Evolutionary conservation across 2,329 filamentous ascomycete species (phyloP), one percentile per base, ranked within the genome.

Genomic region (Epichloe baconii): DNA sequence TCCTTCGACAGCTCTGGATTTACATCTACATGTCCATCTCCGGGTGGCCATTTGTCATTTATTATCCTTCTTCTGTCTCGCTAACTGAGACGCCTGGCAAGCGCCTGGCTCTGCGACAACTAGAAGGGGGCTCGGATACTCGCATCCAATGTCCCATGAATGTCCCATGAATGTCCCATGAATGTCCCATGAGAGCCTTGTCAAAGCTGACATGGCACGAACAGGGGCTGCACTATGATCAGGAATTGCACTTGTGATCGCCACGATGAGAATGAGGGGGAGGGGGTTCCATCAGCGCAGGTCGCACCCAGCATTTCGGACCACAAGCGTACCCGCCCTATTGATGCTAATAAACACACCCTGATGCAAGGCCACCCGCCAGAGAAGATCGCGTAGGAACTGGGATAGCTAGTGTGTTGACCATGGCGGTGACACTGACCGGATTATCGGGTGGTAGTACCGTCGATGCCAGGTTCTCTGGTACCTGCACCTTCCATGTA

Each of bases 61-160:
- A 34, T 41, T 46, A 21, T 44, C 37, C 37, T 49, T 36, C 41
- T 17, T 41, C 23, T 37, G 35, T 41, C 49, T 54, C 52, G 52
- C 52, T 48, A 54, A 54, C 43, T 54, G 52, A 52, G 52, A 54
- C 52, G 52, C 36, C 48, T 43, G 41, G 38, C 23, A 40, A 36
- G 48, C 37, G 43, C 49, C 45, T 44, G 40, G 31, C 41, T 48
- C 23, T 47, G 42, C 21, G 38, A 21, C 26, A 40, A 36, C 19
- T 15, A 14, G n/a, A 31, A 36, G 49, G 19, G 21, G 36, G 46
- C 36, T 47, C 52, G 49, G 49, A 51, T 54, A 47, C 49, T 46
- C 37, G 44, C 52, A 54, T 54, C 36, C 21, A 35, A 37, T 26
- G 31, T 48, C 47, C 41, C 19, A 48, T 38, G n/a, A 37, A n/a